Base-by-base conservation (phyloP, 371 early-diverging fungal species). In the Mortierella sp. region DNA sequence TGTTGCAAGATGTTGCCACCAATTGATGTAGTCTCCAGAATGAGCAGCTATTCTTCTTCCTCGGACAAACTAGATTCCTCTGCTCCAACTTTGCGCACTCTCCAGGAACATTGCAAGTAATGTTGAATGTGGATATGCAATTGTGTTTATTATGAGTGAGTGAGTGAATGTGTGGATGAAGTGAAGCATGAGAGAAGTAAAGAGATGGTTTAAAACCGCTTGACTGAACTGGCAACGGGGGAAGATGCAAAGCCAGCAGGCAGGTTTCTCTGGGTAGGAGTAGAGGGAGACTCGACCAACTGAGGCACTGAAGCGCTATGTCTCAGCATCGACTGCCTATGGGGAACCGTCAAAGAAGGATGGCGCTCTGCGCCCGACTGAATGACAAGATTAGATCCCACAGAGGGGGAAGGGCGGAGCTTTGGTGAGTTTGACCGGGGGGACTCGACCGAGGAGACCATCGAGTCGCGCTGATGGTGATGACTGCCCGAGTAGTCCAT, bases 281-380 rank as follows among this genome's bases (percentile, higher is more conserved):
- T n/a, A 0, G 74, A 40, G 4, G 68, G 29, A 1, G 70, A 34
- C 24, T 47, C 69, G 29, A 73, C 16, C 63, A 73, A 58, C 41
- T 72, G 72, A 1, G 79, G 74, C 13, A 79, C 74, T 6, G 74
- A 79, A 6, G 74, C 70, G 16, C 79, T 79, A 41, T 79, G 79
- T 24, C 50, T 79, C 52, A 79, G 24, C 79, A 79, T 68, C 19
- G 68, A 68, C 16, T 66, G 66, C 22, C 40, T 34, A 34, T 69
- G 40, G 13, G 68, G 73, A 4, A 75, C 65, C 29, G 78, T 73
- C 74, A 79, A 16, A 14, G 74, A 43, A 37, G 79, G 48, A 8
- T 40, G 66, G 19, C 70, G 69, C 67, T 73, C 74, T 39, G 79
- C 79, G 5, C 68, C 72, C 10, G 66, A 66, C 55, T 73, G 79